Percentiles rank a stretch among this genome's conserved stretches.
phyloP scores from a whole-genome alignment of 345 rosid genomes.

The Populus davidiana region DNA sequence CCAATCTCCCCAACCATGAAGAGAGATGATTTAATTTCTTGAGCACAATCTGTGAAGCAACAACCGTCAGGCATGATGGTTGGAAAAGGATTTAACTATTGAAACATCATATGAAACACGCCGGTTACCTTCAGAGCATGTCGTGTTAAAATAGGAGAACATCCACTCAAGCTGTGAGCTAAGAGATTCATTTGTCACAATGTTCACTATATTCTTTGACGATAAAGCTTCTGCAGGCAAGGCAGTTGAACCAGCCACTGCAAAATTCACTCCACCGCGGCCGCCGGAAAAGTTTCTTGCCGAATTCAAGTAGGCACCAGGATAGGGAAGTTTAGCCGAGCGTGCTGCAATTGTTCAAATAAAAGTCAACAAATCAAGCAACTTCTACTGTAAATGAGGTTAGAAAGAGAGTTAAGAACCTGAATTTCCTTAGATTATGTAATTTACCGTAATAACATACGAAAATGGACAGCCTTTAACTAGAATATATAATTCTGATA shows the following conservation, averaged over 20 bases:
- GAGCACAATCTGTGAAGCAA: not conserved
- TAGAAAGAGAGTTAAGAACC: too few relatives aligned
- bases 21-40: constrained; percentile 2
- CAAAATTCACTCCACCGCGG: constrained; percentile 8
- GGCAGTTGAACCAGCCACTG: constrained; percentile 1
- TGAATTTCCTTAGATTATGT: too few relatives aligned
- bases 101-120: too few relatives aligned
- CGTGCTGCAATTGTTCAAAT: not conserved
- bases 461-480: too few relatives aligned
- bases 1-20: constrained; percentile 4
- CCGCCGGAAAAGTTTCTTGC: not conserved
- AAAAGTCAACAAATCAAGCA: too few relatives aligned
- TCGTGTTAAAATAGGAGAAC: too few relatives aligned
- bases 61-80: too few relatives aligned
- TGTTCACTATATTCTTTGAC: not conserved
- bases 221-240: not conserved
- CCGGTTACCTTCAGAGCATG: too few relatives aligned
- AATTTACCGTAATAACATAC: too few relatives aligned
- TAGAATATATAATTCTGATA: too few relatives aligned
- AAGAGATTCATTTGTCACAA: not conserved
- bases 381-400: too few relatives aligned
- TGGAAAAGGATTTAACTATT: too few relatives aligned
- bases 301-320: not conserved
- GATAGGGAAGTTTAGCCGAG: constrained; percentile 8
- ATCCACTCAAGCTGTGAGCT: constrained; percentile 5